Evolutionary conservation across 805 yeast genomes (phyloP).

Genomic region (Diddensiella caesifluorescens): DNA sequence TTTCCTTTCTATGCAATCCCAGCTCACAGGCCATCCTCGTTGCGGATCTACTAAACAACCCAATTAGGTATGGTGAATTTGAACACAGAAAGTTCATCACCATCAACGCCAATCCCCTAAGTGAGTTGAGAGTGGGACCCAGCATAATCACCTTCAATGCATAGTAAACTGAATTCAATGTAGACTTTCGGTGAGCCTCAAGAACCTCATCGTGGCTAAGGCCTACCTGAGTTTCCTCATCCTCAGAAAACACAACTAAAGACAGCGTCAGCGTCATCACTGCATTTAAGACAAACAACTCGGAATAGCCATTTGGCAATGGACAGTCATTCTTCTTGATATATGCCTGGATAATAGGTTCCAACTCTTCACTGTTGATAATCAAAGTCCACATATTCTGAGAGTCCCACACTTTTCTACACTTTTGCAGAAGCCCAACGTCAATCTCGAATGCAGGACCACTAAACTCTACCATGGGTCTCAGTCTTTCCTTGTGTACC

Average conservation of each 20-base stretch:
- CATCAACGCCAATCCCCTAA: constrained; percentile 12
- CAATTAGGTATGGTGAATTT: constrained; percentile 10
- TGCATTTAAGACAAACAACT: constrained; percentile 12
- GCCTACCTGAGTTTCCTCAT: not conserved
- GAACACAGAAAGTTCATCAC: constrained; percentile 14
- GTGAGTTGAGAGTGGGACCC: constrained; percentile 6
- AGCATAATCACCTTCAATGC: constrained; percentile 9
- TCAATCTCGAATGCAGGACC: constrained; percentile 7
- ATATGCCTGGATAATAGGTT: constrained; percentile 8
- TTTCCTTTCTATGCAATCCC: constrained; percentile 51
- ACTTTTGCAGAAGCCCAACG: constrained; percentile 1
- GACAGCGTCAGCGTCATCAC: constrained; percentile 9
- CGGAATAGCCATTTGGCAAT: constrained; percentile 20
- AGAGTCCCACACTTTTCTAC: constrained; percentile 7
- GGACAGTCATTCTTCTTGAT: constrained; percentile 2
- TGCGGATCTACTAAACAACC: constrained; percentile 31
- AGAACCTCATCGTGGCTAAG: not conserved
- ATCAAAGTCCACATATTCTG: constrained; percentile 11
- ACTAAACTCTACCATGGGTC: constrained; percentile 8
- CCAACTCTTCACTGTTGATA: constrained; percentile 10
- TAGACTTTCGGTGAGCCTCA: constrained; percentile 1
- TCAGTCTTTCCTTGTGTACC: constrained; percentile 6
- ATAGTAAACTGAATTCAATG: constrained; percentile 11
- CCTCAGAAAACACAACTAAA: constrained; percentile 2
- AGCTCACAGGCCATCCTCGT: constrained; percentile 51